Base-by-base conservation (phyloP, 139 green algal genomes). In the Yamagishiella unicocca region DNA sequence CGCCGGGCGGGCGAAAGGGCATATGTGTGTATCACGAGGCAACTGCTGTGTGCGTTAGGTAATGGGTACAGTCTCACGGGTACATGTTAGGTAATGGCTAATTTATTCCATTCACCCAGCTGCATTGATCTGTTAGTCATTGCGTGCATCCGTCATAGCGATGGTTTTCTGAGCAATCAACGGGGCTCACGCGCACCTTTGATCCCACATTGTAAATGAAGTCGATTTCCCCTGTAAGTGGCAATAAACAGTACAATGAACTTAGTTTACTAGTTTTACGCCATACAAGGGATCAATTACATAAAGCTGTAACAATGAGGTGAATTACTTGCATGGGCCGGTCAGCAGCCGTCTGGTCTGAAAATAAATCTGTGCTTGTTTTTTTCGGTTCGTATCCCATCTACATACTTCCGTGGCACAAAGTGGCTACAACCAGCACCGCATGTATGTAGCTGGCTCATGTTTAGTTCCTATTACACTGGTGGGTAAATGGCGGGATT, bases 181-280 rank as follows among this genome's bases (percentile, higher is more conserved):
- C 1, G 27, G 2, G 31, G 1, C 31, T n/a, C 40, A 55, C 21
- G 45, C 75, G 7, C 24, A 83, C 76, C 76, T 58, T 55, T 10
- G 35, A 46, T 22, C 76, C 76, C 24, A 83, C 76, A 37, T 83
- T 83, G 54, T 83, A 83, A 12, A 83, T 38, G 37, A 71, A 83
- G 33, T 83, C 76, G 45, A 83, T 17, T 35, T 83, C 29, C 10
- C 40, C 53, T 80, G 72, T 42, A 35, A 72, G 27, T 58, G 50
- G 17, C 17, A 17, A 58, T 17, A 58, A 58, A 25, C 50, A 58
- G 50, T n/a, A n/a, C 50, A 25, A 58, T 17, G 50, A 58, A 17
- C 12, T 58, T 58, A 12, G 17, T 17, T 58, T 58, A 17, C 50
- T 58, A 25, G 50, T 58, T 58, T 58, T 58, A 17, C 17, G 50